Percentiles rank a stretch among this genome's conserved stretches.
phyloP scores from a whole-genome alignment of 2,329 filamentous ascomycete genomes.

The Fusarium nygamai region DNA sequence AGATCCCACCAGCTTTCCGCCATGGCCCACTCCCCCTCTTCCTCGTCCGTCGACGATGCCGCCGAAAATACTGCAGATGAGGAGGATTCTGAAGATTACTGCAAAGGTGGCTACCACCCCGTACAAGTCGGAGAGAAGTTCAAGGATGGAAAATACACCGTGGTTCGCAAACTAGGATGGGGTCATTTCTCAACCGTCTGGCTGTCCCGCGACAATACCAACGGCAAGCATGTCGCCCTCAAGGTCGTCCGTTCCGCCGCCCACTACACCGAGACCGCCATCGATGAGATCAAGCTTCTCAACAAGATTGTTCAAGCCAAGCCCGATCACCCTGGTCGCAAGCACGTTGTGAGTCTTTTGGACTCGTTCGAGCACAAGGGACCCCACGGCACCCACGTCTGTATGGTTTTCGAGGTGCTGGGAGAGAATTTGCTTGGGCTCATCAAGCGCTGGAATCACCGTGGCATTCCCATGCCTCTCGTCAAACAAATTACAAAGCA shows the following conservation, averaged over 20 bases:
- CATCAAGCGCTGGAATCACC: constrained; percentile 98
- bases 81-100: constrained; percentile 99
- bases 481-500: constrained; percentile 99
- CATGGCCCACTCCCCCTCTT: constrained; percentile 78
- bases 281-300: constrained; percentile 98
- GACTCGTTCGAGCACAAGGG: constrained; percentile 99
- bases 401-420: constrained; percentile 98
- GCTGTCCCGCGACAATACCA: constrained; percentile 83
- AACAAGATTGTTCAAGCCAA: constrained; percentile 97
- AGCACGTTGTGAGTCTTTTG: constrained; percentile 93
- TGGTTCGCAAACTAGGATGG: constrained; percentile 97
- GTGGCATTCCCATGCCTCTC: constrained; percentile 93
- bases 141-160: constrained; percentile 96
- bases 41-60: constrained; percentile 82
- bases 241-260: constrained; percentile 98
- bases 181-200: constrained; percentile 99
- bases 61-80: constrained; percentile 96
- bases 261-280: constrained; percentile 98
- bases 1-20: constrained; percentile 66
- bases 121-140: constrained; percentile 95
- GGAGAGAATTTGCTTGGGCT: constrained; percentile 94
- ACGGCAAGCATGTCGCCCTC: constrained; percentile 92
- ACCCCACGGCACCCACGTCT: constrained; percentile 94
- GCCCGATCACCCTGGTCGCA: constrained; percentile 90
- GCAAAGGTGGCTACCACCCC: constrained; percentile 98